Percentiles rank a stretch among this genome's conserved stretches.
phyloP scores from a whole-genome alignment of 495 filamentous ascomycete genomes.

The Xylaria acuta region DNA sequence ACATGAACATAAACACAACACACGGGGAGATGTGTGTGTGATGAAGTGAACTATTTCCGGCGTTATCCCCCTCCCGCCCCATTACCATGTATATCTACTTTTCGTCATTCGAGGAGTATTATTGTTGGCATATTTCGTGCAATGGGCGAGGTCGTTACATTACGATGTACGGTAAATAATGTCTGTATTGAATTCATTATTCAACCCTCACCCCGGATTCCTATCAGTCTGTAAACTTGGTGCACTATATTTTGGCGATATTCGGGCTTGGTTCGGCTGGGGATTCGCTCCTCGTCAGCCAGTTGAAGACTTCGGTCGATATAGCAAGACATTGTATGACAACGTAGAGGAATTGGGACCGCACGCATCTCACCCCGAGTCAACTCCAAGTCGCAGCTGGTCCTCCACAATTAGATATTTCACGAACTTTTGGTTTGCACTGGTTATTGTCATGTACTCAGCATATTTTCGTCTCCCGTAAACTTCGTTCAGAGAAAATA shows the following conservation, averaged over 20 bases:
- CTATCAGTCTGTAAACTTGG: not conserved
- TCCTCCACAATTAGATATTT: not conserved
- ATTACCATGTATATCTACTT: not conserved
- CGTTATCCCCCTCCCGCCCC: not conserved
- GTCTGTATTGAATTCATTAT: not conserved
- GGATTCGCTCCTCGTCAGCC: not conserved
- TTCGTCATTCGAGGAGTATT: not conserved
- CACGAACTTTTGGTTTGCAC: not conserved
- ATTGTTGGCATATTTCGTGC: not conserved
- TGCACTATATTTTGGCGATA: not conserved
- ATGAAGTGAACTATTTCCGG: not conserved
- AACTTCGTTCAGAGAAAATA: not conserved
- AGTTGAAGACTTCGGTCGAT: not conserved
- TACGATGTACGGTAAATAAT: slow-evolving; percentile 4
- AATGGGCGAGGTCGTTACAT: not conserved
- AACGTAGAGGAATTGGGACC: not conserved
- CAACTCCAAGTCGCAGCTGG: not conserved
- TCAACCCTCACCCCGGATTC: not conserved
- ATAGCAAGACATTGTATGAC: not conserved
- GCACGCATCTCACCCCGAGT: not conserved
- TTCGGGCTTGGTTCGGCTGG: not conserved
- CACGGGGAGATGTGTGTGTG: not conserved
- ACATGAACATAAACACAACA: not conserved
- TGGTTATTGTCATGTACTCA: not conserved
- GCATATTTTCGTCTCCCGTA: not conserved